A percentile compares a stretch with the other conserved stretches of the same genome.
Evolutionary conservation across 345 rosid genomes (phyloP).

Genomic region (Combretum micranthum): DNA sequence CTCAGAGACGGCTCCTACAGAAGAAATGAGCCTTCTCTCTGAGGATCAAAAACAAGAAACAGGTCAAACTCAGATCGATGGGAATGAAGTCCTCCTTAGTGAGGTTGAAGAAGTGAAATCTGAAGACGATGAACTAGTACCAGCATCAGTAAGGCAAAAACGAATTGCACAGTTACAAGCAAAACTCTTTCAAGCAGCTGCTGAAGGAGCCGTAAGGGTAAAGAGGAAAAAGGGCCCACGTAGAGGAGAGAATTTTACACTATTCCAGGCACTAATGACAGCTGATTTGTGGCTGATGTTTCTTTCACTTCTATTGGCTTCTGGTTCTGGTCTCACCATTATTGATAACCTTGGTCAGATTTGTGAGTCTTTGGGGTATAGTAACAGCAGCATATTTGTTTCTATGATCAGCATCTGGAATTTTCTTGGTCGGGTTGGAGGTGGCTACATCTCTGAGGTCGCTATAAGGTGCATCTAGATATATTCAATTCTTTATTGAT

Average conservation of each 20-base stretch:
- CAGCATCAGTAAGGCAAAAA: conserved; percentile 40
- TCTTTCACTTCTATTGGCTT: conserved; percentile 55
- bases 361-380: conserved; percentile 56
- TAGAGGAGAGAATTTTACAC: conserved; percentile 77
- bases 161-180: conserved; percentile 49
- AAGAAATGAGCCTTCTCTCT: conserved; percentile 28
- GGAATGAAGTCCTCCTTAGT: conserved; percentile 42
- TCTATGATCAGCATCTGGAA: conserved; percentile 85
- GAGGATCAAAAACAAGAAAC: conserved; percentile 22
- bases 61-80: conserved; percentile 18
- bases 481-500: neutral
- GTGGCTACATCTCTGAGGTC: conserved; percentile 84
- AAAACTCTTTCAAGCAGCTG: conserved; percentile 53
- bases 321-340: conserved; percentile 77
- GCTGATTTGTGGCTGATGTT: conserved; percentile 77
- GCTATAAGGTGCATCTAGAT: conserved; percentile 41
- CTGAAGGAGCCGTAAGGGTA: conserved; percentile 51
- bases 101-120: conserved; percentile 66
- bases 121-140: conserved; percentile 44
- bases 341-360: conserved; percentile 89
- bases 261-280: conserved; percentile 56
- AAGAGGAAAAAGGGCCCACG: conserved; percentile 55
- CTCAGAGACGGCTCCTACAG: conserved; percentile 7
- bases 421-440: conserved; percentile 87
- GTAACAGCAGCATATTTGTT: conserved; percentile 49